Base-by-base conservation (phyloP, 2,329 filamentous ascomycete genomes). In the Coniochaeta sp. region DNA sequence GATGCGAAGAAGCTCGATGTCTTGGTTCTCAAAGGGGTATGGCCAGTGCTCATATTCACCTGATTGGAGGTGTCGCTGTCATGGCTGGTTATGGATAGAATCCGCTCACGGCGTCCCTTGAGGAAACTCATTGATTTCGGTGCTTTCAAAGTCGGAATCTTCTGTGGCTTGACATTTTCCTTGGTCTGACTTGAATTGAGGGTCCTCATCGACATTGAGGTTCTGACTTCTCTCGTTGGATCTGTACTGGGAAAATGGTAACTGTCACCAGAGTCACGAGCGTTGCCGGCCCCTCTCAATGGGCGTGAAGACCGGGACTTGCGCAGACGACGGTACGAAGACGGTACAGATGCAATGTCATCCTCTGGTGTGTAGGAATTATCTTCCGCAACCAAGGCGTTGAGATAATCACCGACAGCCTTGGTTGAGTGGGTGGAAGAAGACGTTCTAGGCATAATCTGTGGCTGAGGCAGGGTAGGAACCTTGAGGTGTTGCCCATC, bases 71-170 rank as follows among this genome's bases (percentile, higher is more conserved):
- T 68, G 62, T 56, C 75, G 72, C 33, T 73, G 66, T 56, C 72
- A 66, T 22, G 72, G 64, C 47, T 76, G 70, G 54, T 71, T 66
- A 52, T 70, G 68, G 59, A 76, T 73, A 58, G 67, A 70, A 63
- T 69, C 31, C 61, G 64, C 63, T 11, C 59, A 61, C 17, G 64
- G 44, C 60, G 69, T 64, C 12, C 71, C 67, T 69, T 61, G 28
- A 84, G 69, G 63, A 84, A 81, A 63, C 78, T 82, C 80, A 82
- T 83, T 2, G 84, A 86, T 58, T 79, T 83, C 0, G 80, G 80
- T 3, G 77, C 70, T 62, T 79, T 76, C 17, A 84, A 64, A 5
- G 60, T 57, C 36, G 64, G 63, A 17, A 67, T 57, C 9, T 61
- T 58, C 40, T 62, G 60, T 16, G 67, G 54, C 1, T 64, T 64